Evolutionary conservation across 169 alveolate genomes (phyloP).

Genomic region (Plasmodium reichenowi): DNA sequence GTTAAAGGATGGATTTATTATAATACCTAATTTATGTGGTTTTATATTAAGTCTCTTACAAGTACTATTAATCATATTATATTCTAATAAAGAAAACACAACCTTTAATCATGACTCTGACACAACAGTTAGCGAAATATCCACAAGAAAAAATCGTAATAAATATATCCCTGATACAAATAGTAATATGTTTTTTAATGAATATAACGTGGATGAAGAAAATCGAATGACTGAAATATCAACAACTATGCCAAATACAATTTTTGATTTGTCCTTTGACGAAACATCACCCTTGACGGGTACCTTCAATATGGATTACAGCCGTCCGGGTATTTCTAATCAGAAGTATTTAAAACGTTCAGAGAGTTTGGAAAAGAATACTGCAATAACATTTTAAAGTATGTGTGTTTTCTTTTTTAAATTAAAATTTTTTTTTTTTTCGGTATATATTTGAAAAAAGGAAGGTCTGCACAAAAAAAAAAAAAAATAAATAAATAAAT

Average conservation of each 20-base stretch:
- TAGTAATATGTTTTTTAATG: slow-evolving; percentile 34
- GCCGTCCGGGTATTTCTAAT: background rate
- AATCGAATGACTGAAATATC: slow-evolving; percentile 17
- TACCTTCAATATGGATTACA: background rate
- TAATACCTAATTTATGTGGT: slow-evolving; percentile 83
- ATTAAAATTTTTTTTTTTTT: background rate
- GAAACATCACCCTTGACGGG: slow-evolving; percentile 66
- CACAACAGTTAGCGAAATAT: background rate
- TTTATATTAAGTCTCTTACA: slow-evolving; percentile 54
- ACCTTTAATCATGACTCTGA: slow-evolving; percentile 11
- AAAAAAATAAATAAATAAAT: no score
- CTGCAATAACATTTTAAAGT: background rate
- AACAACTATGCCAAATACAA: slow-evolving; percentile 3
- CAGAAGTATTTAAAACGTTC: slow-evolving; percentile 30
- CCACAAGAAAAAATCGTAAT: background rate
- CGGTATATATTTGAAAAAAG: no score
- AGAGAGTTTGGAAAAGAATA: background rate
- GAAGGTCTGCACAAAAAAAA: no score
- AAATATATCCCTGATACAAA: slow-evolving; percentile 9
- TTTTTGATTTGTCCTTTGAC: slow-evolving; percentile 45
- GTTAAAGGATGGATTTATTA: slow-evolving; percentile 81
- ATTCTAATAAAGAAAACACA: slow-evolving; percentile 29
- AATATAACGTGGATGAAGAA: slow-evolving; percentile 20
- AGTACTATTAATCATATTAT: slow-evolving; percentile 30
- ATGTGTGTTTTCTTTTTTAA: background rate